Conservation (phyloP, 495 filamentous ascomycete genomes). For the Penicillium lividum region DNA sequence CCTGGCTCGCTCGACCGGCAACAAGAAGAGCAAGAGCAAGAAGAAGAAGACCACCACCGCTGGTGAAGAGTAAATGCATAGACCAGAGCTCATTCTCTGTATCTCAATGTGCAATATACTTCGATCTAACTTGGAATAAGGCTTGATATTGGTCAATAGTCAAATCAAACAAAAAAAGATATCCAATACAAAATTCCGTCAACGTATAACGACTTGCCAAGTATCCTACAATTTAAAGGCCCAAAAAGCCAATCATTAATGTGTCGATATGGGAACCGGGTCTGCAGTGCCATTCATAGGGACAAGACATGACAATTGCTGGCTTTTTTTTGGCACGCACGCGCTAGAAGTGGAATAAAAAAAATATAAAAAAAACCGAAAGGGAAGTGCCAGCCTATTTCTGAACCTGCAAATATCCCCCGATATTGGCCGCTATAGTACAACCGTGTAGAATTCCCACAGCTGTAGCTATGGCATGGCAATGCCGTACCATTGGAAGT, state of each 20-base stretch:
- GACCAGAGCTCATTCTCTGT: constrained; percentile 10
- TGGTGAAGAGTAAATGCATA: constrained; percentile 56
- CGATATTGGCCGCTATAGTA: no score
- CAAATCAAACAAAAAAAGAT: constrained; percentile 23
- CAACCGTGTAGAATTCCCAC: no score
- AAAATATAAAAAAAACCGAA: no score
- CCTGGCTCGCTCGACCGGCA: constrained; percentile 69
- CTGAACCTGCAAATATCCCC: no score
- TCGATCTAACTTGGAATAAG: constrained; percentile 14
- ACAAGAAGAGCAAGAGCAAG: constrained; percentile 77
- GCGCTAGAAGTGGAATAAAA: no score
- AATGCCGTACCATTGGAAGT: no score
- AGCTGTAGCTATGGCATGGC: no score
- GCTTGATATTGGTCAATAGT: constrained; percentile 13
- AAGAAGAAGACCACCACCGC: constrained; percentile 86
- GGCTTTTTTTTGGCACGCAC: no score
- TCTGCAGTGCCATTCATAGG: neutral
- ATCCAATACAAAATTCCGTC: constrained; percentile 26
- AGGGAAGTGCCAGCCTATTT: no score
- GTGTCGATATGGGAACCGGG: neutral
- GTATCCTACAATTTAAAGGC: constrained; percentile 4
- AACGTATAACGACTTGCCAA: constrained; percentile 12
- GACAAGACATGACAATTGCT: neutral
- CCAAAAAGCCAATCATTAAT: constrained; percentile 1
- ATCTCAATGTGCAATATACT: constrained; percentile 17